phyloP scores from a whole-genome alignment of 805 yeast genomes.

The Torulaspora maleeae region DNA sequence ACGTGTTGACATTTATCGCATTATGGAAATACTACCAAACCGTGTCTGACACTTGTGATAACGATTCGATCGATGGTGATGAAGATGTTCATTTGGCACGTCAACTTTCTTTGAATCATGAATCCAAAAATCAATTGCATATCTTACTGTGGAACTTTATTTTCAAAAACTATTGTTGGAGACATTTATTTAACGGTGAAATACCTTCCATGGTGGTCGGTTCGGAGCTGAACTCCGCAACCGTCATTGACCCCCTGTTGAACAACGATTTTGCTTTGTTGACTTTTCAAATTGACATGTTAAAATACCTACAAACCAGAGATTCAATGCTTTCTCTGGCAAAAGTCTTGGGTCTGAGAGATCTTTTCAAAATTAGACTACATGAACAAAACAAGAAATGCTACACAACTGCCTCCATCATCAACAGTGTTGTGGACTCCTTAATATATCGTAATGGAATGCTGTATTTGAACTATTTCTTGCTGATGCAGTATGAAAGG shows the following conservation, averaged over 20 bases:
- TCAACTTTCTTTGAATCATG: constrained; percentile 27
- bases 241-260: constrained; percentile 27
- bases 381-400: constrained; percentile 26
- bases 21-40: constrained; percentile 23
- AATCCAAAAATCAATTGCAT: constrained; percentile 20
- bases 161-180: constrained; percentile 30
- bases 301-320: constrained; percentile 28
- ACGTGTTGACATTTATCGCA: constrained; percentile 22
- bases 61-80: constrained; percentile 22
- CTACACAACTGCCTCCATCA: constrained; percentile 21
- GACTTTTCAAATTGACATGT: constrained; percentile 23
- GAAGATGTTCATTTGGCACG: constrained; percentile 32
- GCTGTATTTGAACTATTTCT: constrained; percentile 22
- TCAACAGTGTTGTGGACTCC: constrained; percentile 28
- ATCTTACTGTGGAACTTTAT: constrained; percentile 30
- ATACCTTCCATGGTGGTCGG: constrained; percentile 22
- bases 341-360: constrained; percentile 19
- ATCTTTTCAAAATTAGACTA: constrained; percentile 18
- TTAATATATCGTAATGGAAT: constrained; percentile 28
- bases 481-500: constrained; percentile 28
- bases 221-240: constrained; percentile 19
- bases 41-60: constrained; percentile 7
- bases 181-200: constrained; percentile 30
- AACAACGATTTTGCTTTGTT: constrained; percentile 20
- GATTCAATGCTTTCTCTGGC: constrained; percentile 22